These are phyloP conservation scores for Anthracocystis panici-leucophaei DNA, from an alignment of 1,284 basidiomycete genomes.

Conservation along the genomic window DNA sequence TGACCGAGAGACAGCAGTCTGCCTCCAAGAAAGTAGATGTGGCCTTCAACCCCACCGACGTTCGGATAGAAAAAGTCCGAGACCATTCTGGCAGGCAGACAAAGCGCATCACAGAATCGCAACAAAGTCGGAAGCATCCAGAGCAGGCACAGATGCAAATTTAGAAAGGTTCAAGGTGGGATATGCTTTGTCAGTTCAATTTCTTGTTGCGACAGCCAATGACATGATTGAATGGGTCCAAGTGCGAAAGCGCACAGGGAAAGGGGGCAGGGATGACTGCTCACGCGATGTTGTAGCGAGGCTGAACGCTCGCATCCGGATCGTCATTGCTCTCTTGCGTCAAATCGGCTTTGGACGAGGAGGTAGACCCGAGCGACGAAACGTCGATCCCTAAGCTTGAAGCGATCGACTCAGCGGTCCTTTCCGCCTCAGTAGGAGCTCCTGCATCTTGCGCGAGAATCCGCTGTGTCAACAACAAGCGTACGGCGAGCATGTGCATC, in stretches of 20 bases:
- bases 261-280: conserved; percentile 15
- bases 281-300: conserved; percentile 54
- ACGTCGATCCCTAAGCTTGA: conserved; percentile 25
- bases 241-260: background rate
- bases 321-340: background rate
- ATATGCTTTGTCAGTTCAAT: conserved; percentile 14
- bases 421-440: background rate
- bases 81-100: conserved; percentile 79
- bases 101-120: background rate
- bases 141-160: conserved; percentile 2
- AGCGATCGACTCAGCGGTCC: conserved; percentile 20
- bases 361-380: background rate
- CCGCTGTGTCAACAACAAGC: conserved; percentile 22
- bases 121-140: background rate
- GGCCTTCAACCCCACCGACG: conserved; percentile 95
- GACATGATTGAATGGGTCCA: background rate
- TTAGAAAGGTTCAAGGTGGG: background rate
- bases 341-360: background rate
- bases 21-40: conserved; percentile 78
- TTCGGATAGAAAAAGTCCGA: conserved; percentile 96
- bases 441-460: background rate
- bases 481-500: conserved; percentile 35
- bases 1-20: conserved; percentile 86
- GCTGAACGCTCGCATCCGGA: conserved; percentile 16
- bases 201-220: background rate